Evolutionary conservation across 371 early-diverging fungal genomes (phyloP).

Genomic region (Mortierella sp.): DNA sequence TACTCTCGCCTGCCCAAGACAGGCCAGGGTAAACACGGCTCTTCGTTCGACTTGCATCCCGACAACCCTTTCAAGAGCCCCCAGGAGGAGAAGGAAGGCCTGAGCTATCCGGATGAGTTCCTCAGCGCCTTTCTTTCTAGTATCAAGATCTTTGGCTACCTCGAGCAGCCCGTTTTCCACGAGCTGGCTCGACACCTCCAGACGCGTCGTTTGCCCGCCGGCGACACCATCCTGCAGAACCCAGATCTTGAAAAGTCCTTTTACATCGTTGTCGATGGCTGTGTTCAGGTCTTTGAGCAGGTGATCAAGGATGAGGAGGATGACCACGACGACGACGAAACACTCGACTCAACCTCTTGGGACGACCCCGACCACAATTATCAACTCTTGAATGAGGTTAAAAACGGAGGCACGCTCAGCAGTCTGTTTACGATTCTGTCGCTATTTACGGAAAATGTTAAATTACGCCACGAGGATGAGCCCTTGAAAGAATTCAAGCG

Average conservation of each 20-base stretch:
- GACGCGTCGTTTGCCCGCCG: conserved; percentile 87
- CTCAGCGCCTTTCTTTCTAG: conserved; percentile 86
- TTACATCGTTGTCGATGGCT: conserved; percentile 96
- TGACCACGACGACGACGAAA: conserved; percentile 42
- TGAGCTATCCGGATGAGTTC: conserved; percentile 85
- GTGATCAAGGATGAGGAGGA: conserved; percentile 58
- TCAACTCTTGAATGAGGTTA: conserved; percentile 89
- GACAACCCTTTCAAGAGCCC: conserved; percentile 75
- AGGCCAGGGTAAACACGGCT: conserved; percentile 59
- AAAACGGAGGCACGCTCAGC: conserved; percentile 92
- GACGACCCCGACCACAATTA: conserved; percentile 66
- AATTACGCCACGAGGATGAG: conserved; percentile 66
- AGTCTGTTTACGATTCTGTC: conserved; percentile 94
- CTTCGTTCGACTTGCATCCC: conserved; percentile 87
- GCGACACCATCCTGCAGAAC: conserved; percentile 86
- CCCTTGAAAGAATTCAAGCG: conserved; percentile 60
- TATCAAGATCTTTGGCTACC: conserved; percentile 97
- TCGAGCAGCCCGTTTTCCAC: conserved; percentile 96
- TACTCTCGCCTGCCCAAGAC: conserved; percentile 82
- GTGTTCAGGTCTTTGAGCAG: conserved; percentile 85
- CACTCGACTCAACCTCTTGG: conserved; percentile 31
- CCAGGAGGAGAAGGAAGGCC: conserved; percentile 58
- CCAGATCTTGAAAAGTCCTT: conserved; percentile 85
- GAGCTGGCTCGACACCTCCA: conserved; percentile 92
- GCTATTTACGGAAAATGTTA: conserved; percentile 87